Conservation (phyloP, 1,139 yeast species). For the Debaryomyces fabryi region DNA sequence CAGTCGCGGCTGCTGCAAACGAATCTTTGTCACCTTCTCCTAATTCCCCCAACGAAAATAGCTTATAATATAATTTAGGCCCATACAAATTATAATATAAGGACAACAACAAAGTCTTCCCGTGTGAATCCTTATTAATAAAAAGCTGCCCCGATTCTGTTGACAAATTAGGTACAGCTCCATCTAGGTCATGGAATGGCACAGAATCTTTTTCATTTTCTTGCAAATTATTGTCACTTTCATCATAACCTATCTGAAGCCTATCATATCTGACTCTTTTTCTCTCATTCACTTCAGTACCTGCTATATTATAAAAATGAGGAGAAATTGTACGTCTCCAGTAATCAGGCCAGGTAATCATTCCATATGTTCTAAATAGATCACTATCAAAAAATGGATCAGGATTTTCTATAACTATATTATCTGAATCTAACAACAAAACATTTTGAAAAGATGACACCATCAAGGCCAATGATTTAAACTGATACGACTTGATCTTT, state of each 20-base stretch:
- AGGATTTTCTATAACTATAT: conserved; percentile 38
- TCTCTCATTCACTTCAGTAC: conserved; percentile 31
- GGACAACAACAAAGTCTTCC: conserved; percentile 51
- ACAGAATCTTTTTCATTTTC: conserved; percentile 18
- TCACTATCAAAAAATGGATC: conserved; percentile 51
- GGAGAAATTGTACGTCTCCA: conserved; percentile 80
- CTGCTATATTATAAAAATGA: conserved; percentile 64
- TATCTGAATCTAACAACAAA: conserved; percentile 46
- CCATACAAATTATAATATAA: conserved; percentile 63
- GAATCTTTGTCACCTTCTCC: conserved; percentile 76
- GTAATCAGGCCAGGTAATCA: conserved; percentile 81
- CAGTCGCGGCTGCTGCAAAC: conserved; percentile 51
- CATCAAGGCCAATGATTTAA: conserved; percentile 42
- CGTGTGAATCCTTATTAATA: conserved; percentile 56
- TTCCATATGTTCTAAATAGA: conserved; percentile 57
- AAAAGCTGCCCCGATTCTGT: conserved; percentile 65
- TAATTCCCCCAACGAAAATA: conserved; percentile 59
- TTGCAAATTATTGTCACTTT: conserved; percentile 8
- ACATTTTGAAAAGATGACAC: conserved; percentile 46
- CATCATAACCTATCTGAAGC: conserved; percentile 18
- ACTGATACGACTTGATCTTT: conserved; percentile 38
- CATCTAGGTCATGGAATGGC: conserved; percentile 55
- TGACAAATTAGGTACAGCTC: conserved; percentile 60
- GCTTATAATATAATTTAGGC: conserved; percentile 55
- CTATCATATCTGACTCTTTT: conserved; percentile 28